Evolutionary conservation across 441 rosid genomes (phyloP).

Genomic region (Brassica hybrid): DNA sequence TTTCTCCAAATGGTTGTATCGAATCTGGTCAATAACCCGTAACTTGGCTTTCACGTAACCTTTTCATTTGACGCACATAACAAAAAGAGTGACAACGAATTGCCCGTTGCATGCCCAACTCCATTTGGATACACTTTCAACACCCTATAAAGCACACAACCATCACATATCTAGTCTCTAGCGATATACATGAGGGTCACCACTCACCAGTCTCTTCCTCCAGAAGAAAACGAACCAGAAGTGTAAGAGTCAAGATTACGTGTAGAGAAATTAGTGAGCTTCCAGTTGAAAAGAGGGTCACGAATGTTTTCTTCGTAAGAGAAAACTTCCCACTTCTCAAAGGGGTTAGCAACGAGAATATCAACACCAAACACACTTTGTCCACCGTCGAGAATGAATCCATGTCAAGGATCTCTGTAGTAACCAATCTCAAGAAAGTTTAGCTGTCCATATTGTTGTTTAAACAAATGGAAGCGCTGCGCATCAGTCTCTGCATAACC

Average conservation of each 20-base stretch:
- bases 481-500: constrained; percentile 27
- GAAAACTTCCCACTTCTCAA: constrained; percentile 27
- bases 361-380: constrained; percentile 40
- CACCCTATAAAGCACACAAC: constrained; percentile 17
- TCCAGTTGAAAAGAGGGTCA: constrained; percentile 23
- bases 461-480: constrained; percentile 33
- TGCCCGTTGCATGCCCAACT: constrained; percentile 20
- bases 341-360: constrained; percentile 16
- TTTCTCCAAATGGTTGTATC: constrained; percentile 24
- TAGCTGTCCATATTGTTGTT: constrained; percentile 18
- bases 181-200: neutral
- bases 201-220: constrained; percentile 37
- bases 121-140: constrained; percentile 41
- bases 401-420: neutral
- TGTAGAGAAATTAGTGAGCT: constrained; percentile 9
- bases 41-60: constrained; percentile 38
- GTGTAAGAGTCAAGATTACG: constrained; percentile 12
- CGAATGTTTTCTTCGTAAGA: constrained; percentile 29
- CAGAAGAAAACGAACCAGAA: constrained; percentile 32
- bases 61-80: constrained; percentile 20
- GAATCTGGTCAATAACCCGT: constrained; percentile 29
- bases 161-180: neutral
- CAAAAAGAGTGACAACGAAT: constrained; percentile 32
- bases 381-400: constrained; percentile 32
- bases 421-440: neutral